Percentiles rank a stretch among this genome's conserved stretches.
These are phyloP conservation scores for Fusarium ambrosium DNA, from an alignment of 2,329 filamentous ascomycete genomes.

Conservation along the genomic window DNA sequence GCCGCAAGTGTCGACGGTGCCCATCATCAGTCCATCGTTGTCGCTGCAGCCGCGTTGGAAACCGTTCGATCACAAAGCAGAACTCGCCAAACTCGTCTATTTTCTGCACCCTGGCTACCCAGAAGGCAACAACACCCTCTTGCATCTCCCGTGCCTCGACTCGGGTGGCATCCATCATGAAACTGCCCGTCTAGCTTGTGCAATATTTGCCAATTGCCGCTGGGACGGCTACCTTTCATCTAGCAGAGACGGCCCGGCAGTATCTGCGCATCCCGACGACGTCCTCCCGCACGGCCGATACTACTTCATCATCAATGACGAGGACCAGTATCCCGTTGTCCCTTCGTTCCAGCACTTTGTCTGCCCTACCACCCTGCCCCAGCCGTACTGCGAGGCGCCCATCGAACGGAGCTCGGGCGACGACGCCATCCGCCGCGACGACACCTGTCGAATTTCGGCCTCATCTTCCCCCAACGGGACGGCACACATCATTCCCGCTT, in stretches of 20 bases:
- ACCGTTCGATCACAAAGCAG: not conserved
- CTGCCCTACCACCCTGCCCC: not conserved
- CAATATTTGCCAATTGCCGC: not conserved
- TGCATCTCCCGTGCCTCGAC: not conserved
- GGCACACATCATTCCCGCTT: not conserved
- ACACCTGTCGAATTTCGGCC: not conserved
- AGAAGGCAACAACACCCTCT: not conserved
- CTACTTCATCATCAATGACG: not conserved
- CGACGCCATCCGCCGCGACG: not conserved
- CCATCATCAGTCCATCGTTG: not conserved
- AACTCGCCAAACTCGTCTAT: not conserved
- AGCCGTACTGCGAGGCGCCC: not conserved
- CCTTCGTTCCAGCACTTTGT: not conserved
- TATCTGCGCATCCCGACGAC: not conserved
- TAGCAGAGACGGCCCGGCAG: not conserved
- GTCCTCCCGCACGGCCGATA: not conserved
- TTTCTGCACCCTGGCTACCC: not conserved
- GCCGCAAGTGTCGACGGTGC: not conserved
- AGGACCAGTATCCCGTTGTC: not conserved
- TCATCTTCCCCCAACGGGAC: not conserved
- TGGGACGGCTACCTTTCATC: not conserved
- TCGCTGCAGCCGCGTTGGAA: not conserved
- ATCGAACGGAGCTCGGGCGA: not conserved
- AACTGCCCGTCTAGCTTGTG: not conserved
- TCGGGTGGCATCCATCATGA: not conserved